These are phyloP conservation scores for Skeletonema marinoi DNA, from an alignment of 108 stramenopile genomes.

Conservation along the genomic window DNA sequence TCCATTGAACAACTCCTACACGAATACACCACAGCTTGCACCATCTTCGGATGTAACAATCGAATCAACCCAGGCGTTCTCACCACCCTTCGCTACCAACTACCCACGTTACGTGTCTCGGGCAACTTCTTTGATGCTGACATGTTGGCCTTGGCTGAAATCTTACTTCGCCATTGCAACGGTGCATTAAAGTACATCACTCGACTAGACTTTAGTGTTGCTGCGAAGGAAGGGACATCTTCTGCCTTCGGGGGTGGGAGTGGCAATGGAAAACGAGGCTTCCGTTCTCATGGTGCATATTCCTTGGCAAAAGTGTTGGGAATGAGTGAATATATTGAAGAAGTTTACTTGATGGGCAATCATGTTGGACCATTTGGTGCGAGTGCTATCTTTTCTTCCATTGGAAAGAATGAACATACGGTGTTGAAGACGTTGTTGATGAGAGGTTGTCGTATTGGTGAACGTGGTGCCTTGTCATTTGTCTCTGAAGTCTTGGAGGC, in stretches of 20 bases:
- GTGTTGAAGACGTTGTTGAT: slow-evolving; percentile 51
- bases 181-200: slow-evolving; percentile 52
- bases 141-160: slow-evolving; percentile 74
- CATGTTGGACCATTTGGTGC: slow-evolving; percentile 80
- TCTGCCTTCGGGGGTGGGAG: neutral
- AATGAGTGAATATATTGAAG: slow-evolving; percentile 52
- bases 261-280: slow-evolving; percentile 32
- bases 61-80: slow-evolving; percentile 73
- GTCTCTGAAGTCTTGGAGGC: slow-evolving; percentile 37
- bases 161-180: slow-evolving; percentile 71
- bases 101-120: slow-evolving; percentile 70
- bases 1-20: slow-evolving; percentile 53
- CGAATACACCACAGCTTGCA: slow-evolving; percentile 69
- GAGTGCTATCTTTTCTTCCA: slow-evolving; percentile 65
- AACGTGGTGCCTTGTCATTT: slow-evolving; percentile 78
- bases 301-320: slow-evolving; percentile 67
- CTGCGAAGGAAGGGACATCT: slow-evolving; percentile 51
- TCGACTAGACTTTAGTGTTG: slow-evolving; percentile 76
- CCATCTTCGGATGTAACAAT: slow-evolving; percentile 57
- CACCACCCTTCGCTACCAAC: slow-evolving; percentile 63
- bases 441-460: slow-evolving; percentile 74
- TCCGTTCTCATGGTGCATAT: slow-evolving; percentile 78
- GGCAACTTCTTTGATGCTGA: slow-evolving; percentile 82
- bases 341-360: slow-evolving; percentile 71
- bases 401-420: slow-evolving; percentile 45